Evolutionary conservation across 2,329 filamentous ascomycete species (phyloP), one percentile per base, ranked within the genome.

Genomic region (Bipolaris bicolor): DNA sequence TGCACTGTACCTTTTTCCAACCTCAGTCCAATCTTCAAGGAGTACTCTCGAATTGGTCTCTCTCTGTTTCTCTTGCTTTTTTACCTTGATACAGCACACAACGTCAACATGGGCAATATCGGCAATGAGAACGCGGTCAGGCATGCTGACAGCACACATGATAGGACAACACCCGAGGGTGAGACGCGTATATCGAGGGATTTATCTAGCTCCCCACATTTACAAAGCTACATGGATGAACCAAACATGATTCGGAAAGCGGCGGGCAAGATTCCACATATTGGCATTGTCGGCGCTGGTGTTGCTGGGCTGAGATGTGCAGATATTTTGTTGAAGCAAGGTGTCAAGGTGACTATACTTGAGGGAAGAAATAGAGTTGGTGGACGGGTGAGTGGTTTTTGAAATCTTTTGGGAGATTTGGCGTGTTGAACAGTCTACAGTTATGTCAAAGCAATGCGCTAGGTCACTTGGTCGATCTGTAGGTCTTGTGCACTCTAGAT

Each of bases 281-380:
- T 91, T 39, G 86, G 84, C 31, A 79, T 92, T n/a, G 77, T 92
- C 37, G 90, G 89, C 16, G 89, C 88, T 37, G 89, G 89, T 5
- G 80, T 91, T 24, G 83, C 89, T 5, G 89, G 89, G 0, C 79
- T 92, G n/a, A 82, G 88, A 61, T 90, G 88, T 69, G 88, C 89
- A 50, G 87, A 90, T 62, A 73, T 91, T 1, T 77, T 92, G 0
- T 76, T 90, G 2, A 81, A 84, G 53, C 80, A 86, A 70, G 88
- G 88, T 15, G 86, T 88, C 66, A 79, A 82, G 37, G 89, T 92
- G 11, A 90, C 88, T 0, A 79, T 92, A 11, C 77, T 91, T 16
- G 89, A 92, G 71, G 90, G 84, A 7, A 81, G 89, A 15, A 76
- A 88, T 67, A 82, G 89, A 6, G 70, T 91, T 37, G 89, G 89